Percentiles rank a stretch among this genome's conserved stretches.
These are phyloP conservation scores for Corylus americana DNA, from an alignment of 306 rosid species.

Conservation along the genomic window DNA sequence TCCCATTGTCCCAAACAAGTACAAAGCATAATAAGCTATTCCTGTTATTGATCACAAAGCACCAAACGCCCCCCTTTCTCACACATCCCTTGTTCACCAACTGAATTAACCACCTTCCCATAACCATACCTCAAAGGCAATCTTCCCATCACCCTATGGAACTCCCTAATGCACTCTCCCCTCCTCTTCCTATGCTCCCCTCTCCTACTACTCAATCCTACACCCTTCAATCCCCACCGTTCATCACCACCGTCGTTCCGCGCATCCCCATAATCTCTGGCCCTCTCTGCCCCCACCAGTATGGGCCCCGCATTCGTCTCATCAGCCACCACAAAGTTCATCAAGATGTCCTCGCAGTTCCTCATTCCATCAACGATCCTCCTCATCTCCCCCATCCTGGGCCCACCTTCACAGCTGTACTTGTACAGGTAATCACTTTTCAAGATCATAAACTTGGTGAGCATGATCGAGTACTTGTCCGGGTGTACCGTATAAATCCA, in stretches of 20 bases:
- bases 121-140: conserved; percentile 74
- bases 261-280: conserved; percentile 77
- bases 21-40: neutral
- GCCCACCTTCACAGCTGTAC: conserved; percentile 67
- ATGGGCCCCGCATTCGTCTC: conserved; percentile 58
- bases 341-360: conserved; percentile 85
- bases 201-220: conserved; percentile 75
- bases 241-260: conserved; percentile 47
- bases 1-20: neutral
- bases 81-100: conserved; percentile 79
- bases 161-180: conserved; percentile 70
- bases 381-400: conserved; percentile 48
- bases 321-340: conserved; percentile 80
- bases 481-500: conserved; percentile 89
- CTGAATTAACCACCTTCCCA: conserved; percentile 66
- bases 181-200: conserved; percentile 76
- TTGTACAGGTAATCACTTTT: conserved; percentile 43
- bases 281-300: conserved; percentile 62
- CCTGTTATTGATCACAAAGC: conserved; percentile 51
- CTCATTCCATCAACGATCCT: conserved; percentile 48
- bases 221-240: conserved; percentile 33
- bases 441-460: conserved; percentile 75
- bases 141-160: conserved; percentile 60
- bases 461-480: conserved; percentile 75
- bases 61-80: conserved; percentile 58